Conservation (phyloP, 306 rosid species). For the Coriaria nepalensis region DNA sequence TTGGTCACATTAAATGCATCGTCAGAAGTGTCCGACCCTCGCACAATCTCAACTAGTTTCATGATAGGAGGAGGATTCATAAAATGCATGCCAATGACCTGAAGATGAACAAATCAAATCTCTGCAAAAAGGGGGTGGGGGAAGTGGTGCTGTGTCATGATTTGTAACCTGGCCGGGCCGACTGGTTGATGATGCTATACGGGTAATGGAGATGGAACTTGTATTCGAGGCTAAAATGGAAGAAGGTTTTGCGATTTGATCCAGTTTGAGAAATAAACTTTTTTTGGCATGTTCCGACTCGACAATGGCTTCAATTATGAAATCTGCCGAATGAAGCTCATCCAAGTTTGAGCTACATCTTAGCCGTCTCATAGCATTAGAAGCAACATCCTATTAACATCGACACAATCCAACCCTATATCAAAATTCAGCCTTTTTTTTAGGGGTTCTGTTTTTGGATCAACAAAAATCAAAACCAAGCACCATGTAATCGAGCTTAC, state of each 20-base stretch:
- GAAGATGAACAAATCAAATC: conserved; percentile 14
- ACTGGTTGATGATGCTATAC: conserved; percentile 54
- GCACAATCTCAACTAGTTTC: conserved; percentile 80
- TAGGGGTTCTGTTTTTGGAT: no score
- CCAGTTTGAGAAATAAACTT: conserved; percentile 43
- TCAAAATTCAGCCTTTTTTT: conserved; percentile 1
- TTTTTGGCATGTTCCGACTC: conserved; percentile 80
- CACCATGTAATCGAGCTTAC: neutral
- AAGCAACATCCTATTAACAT: conserved; percentile 22
- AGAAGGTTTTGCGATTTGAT: conserved; percentile 42
- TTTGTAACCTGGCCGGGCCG: conserved; percentile 53
- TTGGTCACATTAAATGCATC: conserved; percentile 51
- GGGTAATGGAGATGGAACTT: conserved; percentile 88
- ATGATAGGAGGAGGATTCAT: conserved; percentile 91
- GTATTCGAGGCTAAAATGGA: conserved; percentile 89
- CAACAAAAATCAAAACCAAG: neutral
- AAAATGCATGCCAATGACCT: conserved; percentile 98
- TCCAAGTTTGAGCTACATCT: conserved; percentile 39
- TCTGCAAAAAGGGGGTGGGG: neutral
- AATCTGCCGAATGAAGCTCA: conserved; percentile 48
- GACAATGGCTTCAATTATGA: conserved; percentile 68
- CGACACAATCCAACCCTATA: neutral
- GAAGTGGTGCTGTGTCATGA: no score
- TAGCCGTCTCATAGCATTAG: conserved; percentile 35
- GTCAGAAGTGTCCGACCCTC: conserved; percentile 73